Conservation (phyloP, 208 protist genomes). For the Acanthamoeba sp. region DNA sequence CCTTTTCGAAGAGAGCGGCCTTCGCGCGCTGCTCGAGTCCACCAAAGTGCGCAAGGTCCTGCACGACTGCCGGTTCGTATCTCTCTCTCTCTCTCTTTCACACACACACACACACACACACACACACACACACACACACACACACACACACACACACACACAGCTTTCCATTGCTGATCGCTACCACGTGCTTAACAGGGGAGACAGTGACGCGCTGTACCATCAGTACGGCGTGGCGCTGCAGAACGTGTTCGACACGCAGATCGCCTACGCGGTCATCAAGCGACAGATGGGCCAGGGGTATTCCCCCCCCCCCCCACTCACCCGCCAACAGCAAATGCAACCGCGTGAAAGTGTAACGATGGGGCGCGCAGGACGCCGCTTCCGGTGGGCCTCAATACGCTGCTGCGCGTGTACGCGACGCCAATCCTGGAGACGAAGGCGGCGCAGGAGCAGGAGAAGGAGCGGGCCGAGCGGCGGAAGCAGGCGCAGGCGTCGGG, state of each 20-base stretch:
- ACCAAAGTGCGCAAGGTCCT: neutral
- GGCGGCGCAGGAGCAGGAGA: slow-evolving; percentile 6
- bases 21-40: slow-evolving; percentile 6
- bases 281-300: slow-evolving; percentile 36
- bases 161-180: too few relatives aligned
- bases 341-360: too few relatives aligned
- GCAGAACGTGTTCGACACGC: slow-evolving; percentile 25
- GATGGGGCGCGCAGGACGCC: neutral
- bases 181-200: too few relatives aligned
- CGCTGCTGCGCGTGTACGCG: neutral
- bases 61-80: slow-evolving; percentile 16
- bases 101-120: too few relatives aligned
- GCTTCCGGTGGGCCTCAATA: slow-evolving; percentile 7
- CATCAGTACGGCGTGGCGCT: slow-evolving; percentile 47
- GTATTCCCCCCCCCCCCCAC: neutral
- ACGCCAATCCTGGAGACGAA: slow-evolving; percentile 26
- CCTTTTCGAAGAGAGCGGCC: slow-evolving; percentile 26
- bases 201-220: slow-evolving; percentile 27
- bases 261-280: slow-evolving; percentile 45
- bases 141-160: too few relatives aligned
- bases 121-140: too few relatives aligned
- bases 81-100: too few relatives aligned
- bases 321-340: neutral
- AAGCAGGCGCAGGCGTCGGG: neutral
- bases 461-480: neutral